A percentile compares a stretch with the other conserved stretches of the same genome.
Conservation (phyloP, 176 grass and related monocot species). For the Eremochloa ophiuroides region DNA sequence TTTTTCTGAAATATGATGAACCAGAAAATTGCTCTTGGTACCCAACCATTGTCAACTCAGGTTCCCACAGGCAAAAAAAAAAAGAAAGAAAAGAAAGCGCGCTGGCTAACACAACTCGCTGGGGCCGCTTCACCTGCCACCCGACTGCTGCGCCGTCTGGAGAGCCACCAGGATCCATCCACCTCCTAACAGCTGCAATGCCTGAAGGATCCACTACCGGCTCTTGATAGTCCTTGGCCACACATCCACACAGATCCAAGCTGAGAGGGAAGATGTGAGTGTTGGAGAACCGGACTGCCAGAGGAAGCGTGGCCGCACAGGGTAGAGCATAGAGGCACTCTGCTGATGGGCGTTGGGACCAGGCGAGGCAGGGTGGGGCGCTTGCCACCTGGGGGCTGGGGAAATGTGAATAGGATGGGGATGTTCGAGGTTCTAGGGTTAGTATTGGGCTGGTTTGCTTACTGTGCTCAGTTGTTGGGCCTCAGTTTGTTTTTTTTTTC, state of each 20-base stretch:
- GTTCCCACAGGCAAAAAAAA: neutral
- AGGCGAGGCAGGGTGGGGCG: neutral
- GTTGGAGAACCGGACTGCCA: neutral
- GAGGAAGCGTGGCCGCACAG: neutral
- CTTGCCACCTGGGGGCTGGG: neutral
- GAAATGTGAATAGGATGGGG: neutral
- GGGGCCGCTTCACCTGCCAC: neutral
- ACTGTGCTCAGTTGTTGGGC: neutral
- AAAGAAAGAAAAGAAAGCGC: neutral
- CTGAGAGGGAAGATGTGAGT: neutral
- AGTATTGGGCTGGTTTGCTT: neutral
- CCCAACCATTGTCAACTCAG: neutral
- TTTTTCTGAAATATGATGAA: neutral
- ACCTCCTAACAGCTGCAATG: neutral
- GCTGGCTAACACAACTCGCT: neutral
- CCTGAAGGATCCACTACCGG: neutral
- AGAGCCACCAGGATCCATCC: neutral
- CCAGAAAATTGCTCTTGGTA: neutral
- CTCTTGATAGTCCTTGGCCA: neutral
- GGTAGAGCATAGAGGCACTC: neutral
- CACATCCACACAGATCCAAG: neutral
- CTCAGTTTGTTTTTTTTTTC: neutral
- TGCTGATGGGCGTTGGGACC: neutral
- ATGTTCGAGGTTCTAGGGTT: neutral
- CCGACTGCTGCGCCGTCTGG: neutral